phyloP scores from a whole-genome alignment of 1,139 yeast genomes.

The Geotrichum bryndzae region DNA sequence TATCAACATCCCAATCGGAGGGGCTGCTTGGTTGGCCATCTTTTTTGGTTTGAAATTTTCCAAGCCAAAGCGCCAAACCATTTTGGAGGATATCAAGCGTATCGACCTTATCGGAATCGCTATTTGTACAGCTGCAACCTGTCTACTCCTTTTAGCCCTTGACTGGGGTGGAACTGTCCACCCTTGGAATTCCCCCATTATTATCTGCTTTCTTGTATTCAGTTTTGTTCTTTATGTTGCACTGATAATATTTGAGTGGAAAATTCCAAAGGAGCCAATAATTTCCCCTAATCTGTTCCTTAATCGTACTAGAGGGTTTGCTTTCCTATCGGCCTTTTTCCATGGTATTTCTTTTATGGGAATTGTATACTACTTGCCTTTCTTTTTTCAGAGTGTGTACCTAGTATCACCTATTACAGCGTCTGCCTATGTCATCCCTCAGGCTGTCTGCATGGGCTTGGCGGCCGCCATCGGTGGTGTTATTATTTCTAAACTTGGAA shows the following conservation, averaged over 20 bases:
- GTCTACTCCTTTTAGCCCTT: constrained; percentile 43
- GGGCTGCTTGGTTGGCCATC: constrained; percentile 42
- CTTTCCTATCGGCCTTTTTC: constrained; percentile 38
- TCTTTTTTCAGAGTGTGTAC: constrained; percentile 49
- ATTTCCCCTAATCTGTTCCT: constrained; percentile 39
- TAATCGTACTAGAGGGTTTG: constrained; percentile 32
- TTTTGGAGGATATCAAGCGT: constrained; percentile 37
- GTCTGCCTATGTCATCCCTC: constrained; percentile 25
- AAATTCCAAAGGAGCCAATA: constrained; percentile 42
- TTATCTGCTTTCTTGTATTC: constrained; percentile 45
- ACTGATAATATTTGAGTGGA: constrained; percentile 36
- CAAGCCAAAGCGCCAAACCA: not conserved
- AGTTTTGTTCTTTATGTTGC: constrained; percentile 39
- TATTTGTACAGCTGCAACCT: constrained; percentile 40
- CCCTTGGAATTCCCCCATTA: constrained; percentile 50
- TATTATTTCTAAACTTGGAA: constrained; percentile 21
- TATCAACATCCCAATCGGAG: constrained; percentile 64
- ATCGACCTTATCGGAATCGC: constrained; percentile 46
- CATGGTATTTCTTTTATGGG: constrained; percentile 45
- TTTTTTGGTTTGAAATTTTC: constrained; percentile 39
- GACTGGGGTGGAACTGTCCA: constrained; percentile 47
- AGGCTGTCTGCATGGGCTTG: constrained; percentile 26
- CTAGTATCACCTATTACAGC: constrained; percentile 30
- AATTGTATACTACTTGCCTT: constrained; percentile 42
- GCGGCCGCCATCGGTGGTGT: constrained; percentile 25